Percentiles rank a stretch among this genome's conserved stretches.
Evolutionary conservation across 768 basidiomycete species (phyloP).

Genomic region (Hypholoma fasciculare): DNA sequence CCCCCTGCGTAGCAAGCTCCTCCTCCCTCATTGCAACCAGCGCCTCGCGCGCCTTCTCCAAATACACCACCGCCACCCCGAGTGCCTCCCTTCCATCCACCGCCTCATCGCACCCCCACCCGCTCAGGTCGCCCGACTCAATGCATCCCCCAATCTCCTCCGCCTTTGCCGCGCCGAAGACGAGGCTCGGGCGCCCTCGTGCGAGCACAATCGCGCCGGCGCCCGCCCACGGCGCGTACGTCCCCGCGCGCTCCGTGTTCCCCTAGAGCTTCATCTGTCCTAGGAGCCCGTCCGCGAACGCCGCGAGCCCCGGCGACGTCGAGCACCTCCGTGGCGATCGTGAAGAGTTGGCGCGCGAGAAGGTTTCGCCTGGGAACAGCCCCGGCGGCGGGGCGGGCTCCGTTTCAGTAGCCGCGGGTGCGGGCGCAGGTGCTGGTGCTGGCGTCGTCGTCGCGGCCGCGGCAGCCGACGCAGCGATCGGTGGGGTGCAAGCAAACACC

Average conservation of each 20-base stretch:
- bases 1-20: conserved; percentile 8
- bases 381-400: conserved; percentile 7
- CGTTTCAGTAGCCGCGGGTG: conserved; percentile 1
- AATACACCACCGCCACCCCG: conserved; percentile 40
- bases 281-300: conserved; percentile 62
- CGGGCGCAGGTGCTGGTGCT: not conserved
- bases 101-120: conserved; percentile 46
- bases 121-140: conserved; percentile 33
- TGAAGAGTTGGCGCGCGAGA: conserved; percentile 61
- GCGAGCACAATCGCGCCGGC: conserved; percentile 35
- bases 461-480: not conserved
- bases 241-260: conserved; percentile 47
- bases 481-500: not conserved
- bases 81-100: conserved; percentile 56
- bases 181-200: conserved; percentile 55
- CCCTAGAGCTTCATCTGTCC: conserved; percentile 65
- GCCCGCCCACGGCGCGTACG: conserved; percentile 45
- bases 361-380: conserved; percentile 26
- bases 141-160: conserved; percentile 56
- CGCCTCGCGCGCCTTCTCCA: conserved; percentile 38
- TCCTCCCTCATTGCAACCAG: conserved; percentile 7
- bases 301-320: conserved; percentile 59
- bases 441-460: not conserved
- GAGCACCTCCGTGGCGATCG: conserved; percentile 64
- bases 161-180: conserved; percentile 54